Evolutionary conservation across 1,284 basidiomycete species (phyloP).

Genomic region (Peniophora sp.): DNA sequence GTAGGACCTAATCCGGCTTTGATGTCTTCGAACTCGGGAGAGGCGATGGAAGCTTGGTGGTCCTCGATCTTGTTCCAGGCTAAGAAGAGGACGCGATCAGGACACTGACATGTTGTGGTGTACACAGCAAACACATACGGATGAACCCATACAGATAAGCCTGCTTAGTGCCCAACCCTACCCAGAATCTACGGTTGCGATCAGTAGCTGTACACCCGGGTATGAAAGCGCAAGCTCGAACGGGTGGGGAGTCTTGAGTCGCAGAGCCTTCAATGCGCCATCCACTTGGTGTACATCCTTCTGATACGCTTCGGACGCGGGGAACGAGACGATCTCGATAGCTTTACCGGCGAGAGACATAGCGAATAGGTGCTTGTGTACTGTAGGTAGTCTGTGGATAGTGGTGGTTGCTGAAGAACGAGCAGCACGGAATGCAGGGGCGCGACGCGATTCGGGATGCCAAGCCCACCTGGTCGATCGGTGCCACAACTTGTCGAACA

Average conservation of each 20-base stretch:
- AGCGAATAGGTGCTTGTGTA: too few relatives aligned
- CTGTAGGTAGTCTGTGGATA: too few relatives aligned
- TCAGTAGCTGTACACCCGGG: background rate
- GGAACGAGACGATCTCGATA: conserved; percentile 1
- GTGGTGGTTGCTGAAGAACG: too few relatives aligned
- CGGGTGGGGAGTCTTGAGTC: background rate
- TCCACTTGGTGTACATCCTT: background rate
- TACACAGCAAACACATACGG: background rate
- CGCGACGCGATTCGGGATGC: too few relatives aligned
- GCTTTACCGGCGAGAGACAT: background rate
- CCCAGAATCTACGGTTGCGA: background rate
- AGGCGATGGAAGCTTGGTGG: background rate
- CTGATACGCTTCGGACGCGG: conserved; percentile 1
- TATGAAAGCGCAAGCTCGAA: background rate
- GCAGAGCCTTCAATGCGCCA: background rate
- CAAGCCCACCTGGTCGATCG: too few relatives aligned
- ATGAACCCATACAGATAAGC: background rate
- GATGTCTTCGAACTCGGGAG: background rate
- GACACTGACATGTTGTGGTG: too few relatives aligned
- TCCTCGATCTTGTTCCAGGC: background rate
- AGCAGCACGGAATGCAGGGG: too few relatives aligned
- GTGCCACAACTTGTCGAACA: too few relatives aligned
- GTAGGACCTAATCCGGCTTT: background rate
- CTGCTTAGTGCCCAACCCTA: background rate
- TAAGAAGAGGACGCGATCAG: background rate